phyloP scores from a whole-genome alignment of 2,329 filamentous ascomycete genomes.

The Aspergillus eucalypticola region DNA sequence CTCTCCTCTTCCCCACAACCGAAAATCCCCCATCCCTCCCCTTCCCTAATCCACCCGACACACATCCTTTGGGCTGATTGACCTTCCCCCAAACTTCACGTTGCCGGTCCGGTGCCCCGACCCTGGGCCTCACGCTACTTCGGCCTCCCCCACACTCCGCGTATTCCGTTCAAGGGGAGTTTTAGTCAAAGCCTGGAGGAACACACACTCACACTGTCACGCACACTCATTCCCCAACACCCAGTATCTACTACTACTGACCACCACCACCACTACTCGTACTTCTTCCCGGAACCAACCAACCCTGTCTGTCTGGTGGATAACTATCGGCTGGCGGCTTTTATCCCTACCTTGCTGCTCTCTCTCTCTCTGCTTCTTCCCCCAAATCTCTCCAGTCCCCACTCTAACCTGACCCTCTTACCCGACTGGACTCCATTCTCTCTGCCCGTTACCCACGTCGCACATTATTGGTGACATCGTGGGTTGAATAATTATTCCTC shows the following conservation, averaged over 20 bases:
- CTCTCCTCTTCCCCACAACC: conserved; percentile 16
- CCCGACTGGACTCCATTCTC: conserved; percentile 2
- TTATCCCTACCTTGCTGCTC: not conserved
- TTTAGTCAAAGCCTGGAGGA: conserved; percentile 7
- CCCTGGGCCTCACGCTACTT: conserved; percentile 23
- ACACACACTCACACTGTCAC: not conserved
- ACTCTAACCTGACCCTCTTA: not conserved
- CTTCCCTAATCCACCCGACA: conserved; percentile 4
- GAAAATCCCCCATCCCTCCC: not conserved
- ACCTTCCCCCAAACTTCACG: conserved; percentile 11
- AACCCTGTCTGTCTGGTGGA: not conserved
- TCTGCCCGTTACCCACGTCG: conserved; percentile 1
- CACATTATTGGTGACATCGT: conserved; percentile 5
- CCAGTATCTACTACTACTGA: not conserved
- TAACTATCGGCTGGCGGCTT: not conserved
- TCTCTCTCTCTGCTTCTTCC: conserved; percentile 2
- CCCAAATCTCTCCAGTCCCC: conserved; percentile 7
- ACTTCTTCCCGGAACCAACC: not conserved
- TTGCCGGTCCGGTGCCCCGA: conserved; percentile 36
- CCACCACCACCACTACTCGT: not conserved
- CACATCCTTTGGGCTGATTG: not conserved
- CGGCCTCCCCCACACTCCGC: conserved; percentile 40
- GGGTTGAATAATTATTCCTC: not conserved
- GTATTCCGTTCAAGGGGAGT: conserved; percentile 24
- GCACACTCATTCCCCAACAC: not conserved